These are phyloP conservation scores for Aaosphaeria arxii DNA, from an alignment of 2,329 filamentous ascomycete genomes.

Conservation along the genomic window DNA sequence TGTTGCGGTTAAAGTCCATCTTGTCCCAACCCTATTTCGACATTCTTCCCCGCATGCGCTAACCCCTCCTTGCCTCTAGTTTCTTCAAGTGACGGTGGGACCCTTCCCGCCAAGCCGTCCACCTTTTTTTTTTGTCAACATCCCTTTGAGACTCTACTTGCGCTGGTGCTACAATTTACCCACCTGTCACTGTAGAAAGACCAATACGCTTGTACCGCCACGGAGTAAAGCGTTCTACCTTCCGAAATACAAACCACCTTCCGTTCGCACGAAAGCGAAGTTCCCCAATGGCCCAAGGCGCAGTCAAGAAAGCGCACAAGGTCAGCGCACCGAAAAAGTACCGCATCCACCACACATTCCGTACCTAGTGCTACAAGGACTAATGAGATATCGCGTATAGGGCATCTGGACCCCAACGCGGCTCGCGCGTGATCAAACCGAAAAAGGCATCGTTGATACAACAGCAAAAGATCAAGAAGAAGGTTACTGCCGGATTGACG, in stretches of 20 bases:
- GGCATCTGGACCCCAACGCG: conserved; percentile 52
- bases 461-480: conserved; percentile 63
- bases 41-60: too few relatives aligned
- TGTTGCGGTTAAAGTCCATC: neutral
- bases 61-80: too few relatives aligned
- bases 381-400: conserved; percentile 16
- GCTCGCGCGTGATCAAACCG: conserved; percentile 62
- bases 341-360: neutral
- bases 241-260: neutral
- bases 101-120: too few relatives aligned
- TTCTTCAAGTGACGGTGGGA: too few relatives aligned
- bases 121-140: neutral
- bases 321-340: conserved; percentile 40
- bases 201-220: too few relatives aligned
- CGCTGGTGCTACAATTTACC: conserved; percentile 1
- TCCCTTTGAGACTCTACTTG: too few relatives aligned
- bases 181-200: neutral
- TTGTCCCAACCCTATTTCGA: neutral
- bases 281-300: conserved; percentile 46
- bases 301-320: conserved; percentile 44
- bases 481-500: conserved; percentile 60
- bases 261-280: neutral
- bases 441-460: conserved; percentile 61
- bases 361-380: conserved; percentile 15
- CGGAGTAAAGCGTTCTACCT: neutral